Conservation (phyloP, 257 asterid genomes). For the Cinchona pubescens region DNA sequence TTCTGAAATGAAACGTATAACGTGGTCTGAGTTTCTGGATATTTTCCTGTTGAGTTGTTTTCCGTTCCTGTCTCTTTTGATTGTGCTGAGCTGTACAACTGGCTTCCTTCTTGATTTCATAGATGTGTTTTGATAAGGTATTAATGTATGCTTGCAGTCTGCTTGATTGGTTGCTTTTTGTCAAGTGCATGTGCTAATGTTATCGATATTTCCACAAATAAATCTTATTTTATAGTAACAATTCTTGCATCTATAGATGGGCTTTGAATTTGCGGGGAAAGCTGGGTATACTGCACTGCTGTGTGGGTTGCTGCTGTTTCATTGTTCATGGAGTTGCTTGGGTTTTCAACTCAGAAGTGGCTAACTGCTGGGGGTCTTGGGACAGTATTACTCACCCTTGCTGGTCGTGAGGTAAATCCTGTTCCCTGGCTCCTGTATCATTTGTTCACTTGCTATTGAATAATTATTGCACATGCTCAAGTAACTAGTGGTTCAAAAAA, state of each 20-base stretch:
- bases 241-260: constrained; percentile 60
- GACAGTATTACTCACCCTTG: constrained; percentile 96
- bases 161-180: neutral
- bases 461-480: neutral
- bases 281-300: constrained; percentile 89
- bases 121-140: neutral
- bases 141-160: neutral
- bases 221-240: neutral
- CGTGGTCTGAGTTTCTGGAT: neutral
- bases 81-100: neutral
- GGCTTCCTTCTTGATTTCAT: neutral
- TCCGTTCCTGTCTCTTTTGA: neutral
- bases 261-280: constrained; percentile 94
- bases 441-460: constrained; percentile 8
- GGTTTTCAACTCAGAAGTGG: constrained; percentile 97
- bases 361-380: constrained; percentile 99
- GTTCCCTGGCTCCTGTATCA: constrained; percentile 5
- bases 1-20: neutral
- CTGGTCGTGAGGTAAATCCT: constrained; percentile 87
- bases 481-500: neutral
- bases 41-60: neutral
- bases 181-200: neutral
- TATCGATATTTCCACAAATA: neutral
- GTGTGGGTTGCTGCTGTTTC: constrained; percentile 97
- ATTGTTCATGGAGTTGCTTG: constrained; percentile 95